Base-by-base conservation (phyloP, 768 basidiomycete species). In the Fistulinella prunicolor region DNA sequence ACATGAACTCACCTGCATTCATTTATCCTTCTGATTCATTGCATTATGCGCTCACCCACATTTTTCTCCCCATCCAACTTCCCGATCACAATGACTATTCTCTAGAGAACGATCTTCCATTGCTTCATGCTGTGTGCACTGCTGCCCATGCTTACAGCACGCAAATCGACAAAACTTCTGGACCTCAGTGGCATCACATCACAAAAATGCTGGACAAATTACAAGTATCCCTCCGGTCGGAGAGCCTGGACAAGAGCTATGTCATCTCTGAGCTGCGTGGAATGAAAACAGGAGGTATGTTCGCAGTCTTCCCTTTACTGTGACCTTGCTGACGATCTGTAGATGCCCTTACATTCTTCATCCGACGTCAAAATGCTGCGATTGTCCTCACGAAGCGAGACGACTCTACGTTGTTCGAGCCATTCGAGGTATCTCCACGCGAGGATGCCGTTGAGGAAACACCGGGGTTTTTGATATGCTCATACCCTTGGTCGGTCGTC, bases 281-380 rank as follows among this genome's bases (percentile, higher is more conserved):
- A 8, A 45, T 54, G 49, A 20, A 17, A 21, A 9, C 20, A 3
- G 42, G 51, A 38, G 47, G 47, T 44, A 40, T 3, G 9, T 6
- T 22, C 4, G 14, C 16, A 12, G 10, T 6, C 23, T 41, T 24
- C 16, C 12, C 9, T n/a, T 13, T 30, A 1, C n/a, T n/a, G n/a
- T n/a, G 23, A 24, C 2, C 17, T 13, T 30, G 12, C 29, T 53
- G 14, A 55, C 13, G 36, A 17, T 22, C 19, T 4, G 0, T 34
- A 78, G 76, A 70, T 45, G 56, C 64, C n/a, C 39, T 73, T 6
- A 57, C 60, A 12, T 57, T 77, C 35, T 65, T 65, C 10, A 62
- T 78, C 19, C 63, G 59, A n/a, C 60, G 60, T 5, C 77, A 77
- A 44, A 75, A 75, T 42, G 72, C 75, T 3, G 74, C 62, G 16